These are phyloP conservation scores for Wickerhamomyces strasburgensis DNA, from an alignment of 805 yeast genomes.

Conservation along the genomic window DNA sequence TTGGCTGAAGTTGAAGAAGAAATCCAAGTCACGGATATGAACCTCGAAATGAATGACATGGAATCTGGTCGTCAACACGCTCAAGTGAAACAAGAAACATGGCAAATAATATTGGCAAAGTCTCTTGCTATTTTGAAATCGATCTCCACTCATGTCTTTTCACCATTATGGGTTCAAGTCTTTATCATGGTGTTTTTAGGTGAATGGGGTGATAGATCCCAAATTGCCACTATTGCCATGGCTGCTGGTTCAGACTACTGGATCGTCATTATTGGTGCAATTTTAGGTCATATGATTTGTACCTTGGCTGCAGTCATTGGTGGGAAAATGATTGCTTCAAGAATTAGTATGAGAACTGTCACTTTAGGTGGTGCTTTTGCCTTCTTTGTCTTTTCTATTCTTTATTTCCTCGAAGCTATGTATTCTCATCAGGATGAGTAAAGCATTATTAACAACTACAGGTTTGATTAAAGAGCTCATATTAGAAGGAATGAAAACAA, in stretches of 20 bases:
- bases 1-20: slow-evolving; percentile 96
- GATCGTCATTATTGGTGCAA: slow-evolving; percentile 84
- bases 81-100: too few species aligned
- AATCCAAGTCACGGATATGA: slow-evolving; percentile 58
- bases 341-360: slow-evolving; percentile 85
- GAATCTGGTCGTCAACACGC: slow-evolving; percentile 38
- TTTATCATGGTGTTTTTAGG: slow-evolving; percentile 95
- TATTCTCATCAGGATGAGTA: slow-evolving; percentile 7
- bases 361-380: slow-evolving; percentile 89
- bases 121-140: slow-evolving; percentile 12
- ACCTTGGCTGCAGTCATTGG: slow-evolving; percentile 90
- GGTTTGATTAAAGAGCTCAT: background rate
- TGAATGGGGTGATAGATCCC: slow-evolving; percentile 99
- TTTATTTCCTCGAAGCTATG: slow-evolving; percentile 71
- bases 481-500: too few species aligned
- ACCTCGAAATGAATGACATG: slow-evolving; percentile 43
- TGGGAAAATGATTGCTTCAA: slow-evolving; percentile 84
- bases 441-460: background rate
- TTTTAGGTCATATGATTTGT: slow-evolving; percentile 84
- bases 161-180: slow-evolving; percentile 92
- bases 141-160: slow-evolving; percentile 38
- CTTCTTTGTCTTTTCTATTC: slow-evolving; percentile 73
- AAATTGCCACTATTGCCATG: slow-evolving; percentile 96
- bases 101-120: background rate
- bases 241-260: slow-evolving; percentile 94